These are phyloP conservation scores for Withania somnifera DNA, from an alignment of 305 asterid species.

Conservation along the genomic window DNA sequence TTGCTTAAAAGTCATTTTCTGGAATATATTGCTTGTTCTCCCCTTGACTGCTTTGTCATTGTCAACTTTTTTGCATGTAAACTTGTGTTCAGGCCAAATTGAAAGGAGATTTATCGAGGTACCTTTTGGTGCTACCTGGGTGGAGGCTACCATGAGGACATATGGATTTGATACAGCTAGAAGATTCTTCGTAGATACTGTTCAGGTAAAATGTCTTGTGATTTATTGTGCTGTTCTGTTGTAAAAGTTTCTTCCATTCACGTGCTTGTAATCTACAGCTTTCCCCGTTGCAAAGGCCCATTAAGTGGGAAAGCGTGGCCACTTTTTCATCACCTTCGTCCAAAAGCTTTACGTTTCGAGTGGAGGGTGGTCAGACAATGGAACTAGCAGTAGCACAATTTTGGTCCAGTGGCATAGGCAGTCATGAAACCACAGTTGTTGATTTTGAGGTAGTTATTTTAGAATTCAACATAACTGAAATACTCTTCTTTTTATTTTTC, in stretches of 20 bases:
- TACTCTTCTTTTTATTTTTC: background rate
- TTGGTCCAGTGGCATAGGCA: constrained; percentile 97
- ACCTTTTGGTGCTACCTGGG: constrained; percentile 98
- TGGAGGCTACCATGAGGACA: constrained; percentile 74
- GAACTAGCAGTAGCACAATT: constrained; percentile 91
- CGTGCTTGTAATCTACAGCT: constrained; percentile 42
- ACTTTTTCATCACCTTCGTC: constrained; percentile 89
- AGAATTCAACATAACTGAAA: background rate
- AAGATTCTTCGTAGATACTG: constrained; percentile 69
- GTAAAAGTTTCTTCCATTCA: constrained; percentile 14
- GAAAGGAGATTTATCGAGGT: constrained; percentile 85
- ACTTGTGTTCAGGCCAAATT: constrained; percentile 50
- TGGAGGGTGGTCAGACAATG: constrained; percentile 86
- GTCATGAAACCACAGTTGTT: constrained; percentile 62
- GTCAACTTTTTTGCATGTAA: constrained; percentile 10
- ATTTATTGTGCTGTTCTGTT: background rate
- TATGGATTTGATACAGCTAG: constrained; percentile 86
- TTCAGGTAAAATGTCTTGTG: constrained; percentile 55
- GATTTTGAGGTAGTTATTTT: constrained; percentile 67
- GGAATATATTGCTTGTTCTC: background rate
- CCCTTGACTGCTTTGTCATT: constrained; percentile 6
- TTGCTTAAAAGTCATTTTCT: background rate
- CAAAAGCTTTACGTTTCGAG: constrained; percentile 74
- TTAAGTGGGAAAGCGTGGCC: constrained; percentile 78
- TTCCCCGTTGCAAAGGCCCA: constrained; percentile 82